Base-by-base conservation (phyloP, 2,329 filamentous ascomycete species). In the Colletotrichum ledebouriae region DNA sequence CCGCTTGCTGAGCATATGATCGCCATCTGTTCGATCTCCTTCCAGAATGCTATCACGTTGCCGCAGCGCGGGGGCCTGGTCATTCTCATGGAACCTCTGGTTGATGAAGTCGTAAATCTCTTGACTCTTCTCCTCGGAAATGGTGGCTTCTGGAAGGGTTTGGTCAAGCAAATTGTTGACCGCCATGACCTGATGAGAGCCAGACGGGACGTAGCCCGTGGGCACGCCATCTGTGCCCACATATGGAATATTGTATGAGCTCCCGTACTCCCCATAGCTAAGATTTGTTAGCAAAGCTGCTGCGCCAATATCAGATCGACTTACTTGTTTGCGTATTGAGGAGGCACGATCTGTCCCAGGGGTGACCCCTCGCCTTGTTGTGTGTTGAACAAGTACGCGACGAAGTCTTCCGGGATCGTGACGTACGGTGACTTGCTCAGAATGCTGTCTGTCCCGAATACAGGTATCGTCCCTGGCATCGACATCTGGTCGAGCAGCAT, bases 41-140 rank as follows among this genome's bases (percentile, higher is more conserved):
- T 94, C 90, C 63, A 97, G 82, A 29, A 98, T 87, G 57, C 86
- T 87, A 57, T 93, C 92, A 75, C 94, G 94, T 70, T 91, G 89
- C 71, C 91, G 90, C 70, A 92, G 89, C 33, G 92, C 86, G 0
- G 91, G 90, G 1, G 92, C 87, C 73, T 94, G 89, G 29, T 93
- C 90, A 22, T 90, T 90, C 73, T 97, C 94, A 72, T 94, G 91
- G 77, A 97, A 98, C 20, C 92, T 88, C 10, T 89, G 87, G 65
- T 87, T 89, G 77, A 98, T 95, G 57, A 97, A 86, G 59, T 96
- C 91, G 42, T 95, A 89, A 11, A 98, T 82, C 70, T 96, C 91
- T 76, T 91, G 89, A 70, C 94, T 91, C 81, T 97, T 97, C 71
- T 94, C 92, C 71, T 97, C 94, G 0, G 94, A 97, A 65, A 98